These are phyloP conservation scores for Dendrobium huoshanense DNA, from an alignment of 106 monocot species.

Conservation along the genomic window DNA sequence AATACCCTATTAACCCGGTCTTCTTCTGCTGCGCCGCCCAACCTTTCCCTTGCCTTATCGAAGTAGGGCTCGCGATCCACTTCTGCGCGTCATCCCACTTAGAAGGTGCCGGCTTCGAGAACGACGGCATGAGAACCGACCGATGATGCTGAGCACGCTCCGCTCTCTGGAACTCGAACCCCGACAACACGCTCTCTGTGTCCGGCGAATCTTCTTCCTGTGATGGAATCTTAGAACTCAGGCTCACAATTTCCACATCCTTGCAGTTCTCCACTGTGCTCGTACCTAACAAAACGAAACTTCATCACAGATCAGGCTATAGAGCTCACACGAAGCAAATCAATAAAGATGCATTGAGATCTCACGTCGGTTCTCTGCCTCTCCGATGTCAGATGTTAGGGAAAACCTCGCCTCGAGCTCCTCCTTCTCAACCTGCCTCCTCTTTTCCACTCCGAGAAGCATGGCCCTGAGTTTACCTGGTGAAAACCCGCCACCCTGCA, in stretches of 20 bases:
- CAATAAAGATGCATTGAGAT: neutral
- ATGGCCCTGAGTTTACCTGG: constrained; percentile 56
- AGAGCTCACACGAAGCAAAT: constrained; percentile 4
- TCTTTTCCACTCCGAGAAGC: constrained; percentile 61
- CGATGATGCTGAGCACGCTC: constrained; percentile 28
- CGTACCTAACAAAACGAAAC: constrained; percentile 14
- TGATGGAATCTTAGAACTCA: constrained; percentile 8
- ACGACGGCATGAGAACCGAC: constrained; percentile 39
- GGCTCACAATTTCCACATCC: constrained; percentile 59
- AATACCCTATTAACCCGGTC: constrained; percentile 25
- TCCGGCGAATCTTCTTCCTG: constrained; percentile 33
- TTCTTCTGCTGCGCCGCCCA: constrained; percentile 25
- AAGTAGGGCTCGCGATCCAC: constrained; percentile 86
- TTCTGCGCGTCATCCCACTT: constrained; percentile 96
- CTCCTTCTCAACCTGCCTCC: constrained; percentile 30
- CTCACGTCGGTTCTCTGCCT: constrained; percentile 12
- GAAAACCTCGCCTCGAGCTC: constrained; percentile 25
- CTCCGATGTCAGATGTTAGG: constrained; percentile 28
- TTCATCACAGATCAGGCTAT: neutral
- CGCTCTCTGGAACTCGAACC: constrained; percentile 76
- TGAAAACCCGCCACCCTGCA: constrained; percentile 45
- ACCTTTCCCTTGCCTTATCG: constrained; percentile 28
- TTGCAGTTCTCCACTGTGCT: constrained; percentile 27
- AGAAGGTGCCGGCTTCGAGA: constrained; percentile 70
- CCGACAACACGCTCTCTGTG: constrained; percentile 28